Conservation (phyloP, 2,329 filamentous ascomycete species). For the Furcasterigmium furcatum region DNA sequence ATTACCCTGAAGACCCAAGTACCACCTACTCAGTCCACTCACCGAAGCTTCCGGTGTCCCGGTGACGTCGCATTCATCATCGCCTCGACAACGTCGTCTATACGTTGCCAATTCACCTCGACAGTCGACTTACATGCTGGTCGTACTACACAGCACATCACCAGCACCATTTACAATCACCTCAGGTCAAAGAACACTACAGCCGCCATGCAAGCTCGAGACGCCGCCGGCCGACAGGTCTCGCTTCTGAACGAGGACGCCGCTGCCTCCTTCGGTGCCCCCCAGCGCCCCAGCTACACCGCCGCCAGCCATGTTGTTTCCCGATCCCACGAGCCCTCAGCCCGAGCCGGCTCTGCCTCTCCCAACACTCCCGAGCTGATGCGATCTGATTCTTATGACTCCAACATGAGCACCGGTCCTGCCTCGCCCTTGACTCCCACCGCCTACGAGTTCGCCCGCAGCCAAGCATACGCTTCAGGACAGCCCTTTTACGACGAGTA, state of each 20-base stretch:
- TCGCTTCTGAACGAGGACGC: constrained; percentile 58
- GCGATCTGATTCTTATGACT: constrained; percentile 60
- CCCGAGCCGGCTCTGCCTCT: constrained; percentile 40
- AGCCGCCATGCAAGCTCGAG: constrained; percentile 55
- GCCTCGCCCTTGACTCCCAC: constrained; percentile 54
- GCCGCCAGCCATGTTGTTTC: constrained; percentile 26
- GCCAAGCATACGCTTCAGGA: constrained; percentile 22
- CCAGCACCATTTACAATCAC: too few relatives aligned
- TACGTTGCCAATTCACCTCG: too few relatives aligned
- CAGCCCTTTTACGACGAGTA: constrained; percentile 19
- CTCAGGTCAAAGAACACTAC: too few relatives aligned
- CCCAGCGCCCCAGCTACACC: constrained; percentile 24
- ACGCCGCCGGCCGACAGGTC: constrained; percentile 55
- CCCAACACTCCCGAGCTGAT: constrained; percentile 54
- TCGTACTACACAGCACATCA: too few relatives aligned
- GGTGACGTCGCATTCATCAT: too few relatives aligned
- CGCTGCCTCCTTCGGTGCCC: constrained; percentile 6
- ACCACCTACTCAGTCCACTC: too few relatives aligned
- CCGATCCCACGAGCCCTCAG: constrained; percentile 27
- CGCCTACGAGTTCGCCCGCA: constrained; percentile 37
- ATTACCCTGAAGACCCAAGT: too few relatives aligned
- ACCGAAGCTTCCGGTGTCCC: too few relatives aligned
- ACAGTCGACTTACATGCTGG: not conserved
- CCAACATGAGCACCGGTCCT: constrained; percentile 50
- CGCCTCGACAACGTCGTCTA: not conserved